Percentiles rank a stretch among this genome's conserved stretches.
phyloP scores from a whole-genome alignment of 2,329 filamentous ascomycete genomes.

The Pseudogymnoascus pannorum region DNA sequence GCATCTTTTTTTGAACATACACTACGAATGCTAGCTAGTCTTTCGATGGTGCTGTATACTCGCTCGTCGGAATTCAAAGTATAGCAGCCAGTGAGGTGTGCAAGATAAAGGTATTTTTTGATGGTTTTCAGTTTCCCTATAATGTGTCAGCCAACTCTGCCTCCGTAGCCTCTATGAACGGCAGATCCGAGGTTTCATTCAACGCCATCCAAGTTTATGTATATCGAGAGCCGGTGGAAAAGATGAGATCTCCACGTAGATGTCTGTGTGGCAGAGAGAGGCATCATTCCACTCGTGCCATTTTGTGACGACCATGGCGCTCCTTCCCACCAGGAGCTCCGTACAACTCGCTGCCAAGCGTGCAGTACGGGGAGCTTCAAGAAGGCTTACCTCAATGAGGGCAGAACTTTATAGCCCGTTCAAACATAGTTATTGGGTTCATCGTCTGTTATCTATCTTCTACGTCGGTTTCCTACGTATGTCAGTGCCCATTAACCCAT shows the following conservation, averaged over 20 bases:
- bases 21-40: too few species aligned
- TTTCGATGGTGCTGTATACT: too few species aligned
- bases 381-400: neutral
- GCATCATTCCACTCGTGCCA: neutral
- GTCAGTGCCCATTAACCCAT: neutral
- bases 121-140: neutral
- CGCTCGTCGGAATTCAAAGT: neutral
- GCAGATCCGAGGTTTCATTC: neutral
- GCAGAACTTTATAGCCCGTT: neutral
- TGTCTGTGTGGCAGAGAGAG: neutral
- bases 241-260: too few species aligned
- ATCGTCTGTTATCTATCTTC: neutral
- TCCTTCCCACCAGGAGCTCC: neutral
- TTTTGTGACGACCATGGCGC: too few species aligned
- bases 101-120: neutral
- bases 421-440: neutral
- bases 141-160: neutral
- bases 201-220: neutral
- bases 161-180: neutral
- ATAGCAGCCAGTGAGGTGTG: neutral
- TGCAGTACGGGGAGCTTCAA: neutral
- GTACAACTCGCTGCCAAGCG: neutral
- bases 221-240: neutral
- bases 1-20: too few species aligned
- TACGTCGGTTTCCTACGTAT: neutral